Percentiles rank a stretch among this genome's conserved stretches.
phyloP scores from a whole-genome alignment of 1,284 basidiomycete genomes.

The Ganoderma sinense region DNA sequence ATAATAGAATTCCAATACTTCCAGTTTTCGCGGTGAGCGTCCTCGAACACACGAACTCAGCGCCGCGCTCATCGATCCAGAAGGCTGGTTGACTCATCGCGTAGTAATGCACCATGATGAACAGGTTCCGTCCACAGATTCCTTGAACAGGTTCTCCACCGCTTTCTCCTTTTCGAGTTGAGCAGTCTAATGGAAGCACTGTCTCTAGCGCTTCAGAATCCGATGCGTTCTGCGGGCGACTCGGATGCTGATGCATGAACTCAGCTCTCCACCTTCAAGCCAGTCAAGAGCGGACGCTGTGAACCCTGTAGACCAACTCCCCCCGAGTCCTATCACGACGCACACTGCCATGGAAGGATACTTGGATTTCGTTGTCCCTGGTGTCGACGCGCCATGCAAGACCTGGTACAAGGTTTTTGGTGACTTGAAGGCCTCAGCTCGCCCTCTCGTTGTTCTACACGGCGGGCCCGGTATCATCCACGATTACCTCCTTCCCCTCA shows the following conservation, averaged over 20 bases:
- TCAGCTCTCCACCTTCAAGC: not conserved
- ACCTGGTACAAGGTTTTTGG: constrained; percentile 41
- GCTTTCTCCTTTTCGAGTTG: too few species aligned
- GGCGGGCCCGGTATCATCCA: constrained; percentile 48
- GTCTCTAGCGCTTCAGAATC: not conserved
- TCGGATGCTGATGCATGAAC: too few species aligned
- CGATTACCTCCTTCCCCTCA: constrained; percentile 25
- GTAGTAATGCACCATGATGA: too few species aligned
- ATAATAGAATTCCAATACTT: too few species aligned
- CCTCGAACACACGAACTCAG: too few species aligned
- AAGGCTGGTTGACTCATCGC: too few species aligned
- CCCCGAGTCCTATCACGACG: not conserved
- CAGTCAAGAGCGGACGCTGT: not conserved
- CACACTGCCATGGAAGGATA: not conserved
- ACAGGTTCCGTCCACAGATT: too few species aligned
- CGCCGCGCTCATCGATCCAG: too few species aligned
- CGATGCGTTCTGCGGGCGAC: not conserved
- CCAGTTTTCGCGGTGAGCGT: too few species aligned
- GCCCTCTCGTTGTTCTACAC: constrained; percentile 46
- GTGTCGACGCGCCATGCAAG: not conserved
- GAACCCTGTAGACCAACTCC: not conserved
- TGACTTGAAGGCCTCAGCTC: constrained; percentile 23
- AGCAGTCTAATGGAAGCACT: not conserved
- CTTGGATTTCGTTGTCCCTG: not conserved
- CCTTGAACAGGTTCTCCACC: too few species aligned